A percentile compares a stretch with the other conserved stretches of the same genome.
These are phyloP conservation scores for Kazachstania taianensis DNA, from an alignment of 805 yeast species.

Conservation along the genomic window DNA sequence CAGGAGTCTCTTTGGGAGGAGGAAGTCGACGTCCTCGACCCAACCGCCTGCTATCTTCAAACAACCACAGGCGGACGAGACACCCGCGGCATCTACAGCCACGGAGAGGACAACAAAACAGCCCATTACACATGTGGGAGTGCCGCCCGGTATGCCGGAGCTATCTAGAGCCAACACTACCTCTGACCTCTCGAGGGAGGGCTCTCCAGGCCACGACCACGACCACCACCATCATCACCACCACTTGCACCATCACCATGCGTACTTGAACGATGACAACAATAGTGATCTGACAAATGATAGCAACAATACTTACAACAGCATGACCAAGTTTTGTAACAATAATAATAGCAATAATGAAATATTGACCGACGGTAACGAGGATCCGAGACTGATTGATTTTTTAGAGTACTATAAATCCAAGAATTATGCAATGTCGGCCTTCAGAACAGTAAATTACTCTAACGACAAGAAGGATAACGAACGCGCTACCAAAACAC, in stretches of 20 bases:
- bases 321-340: too few species aligned
- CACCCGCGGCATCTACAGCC: background rate
- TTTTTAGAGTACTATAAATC: constrained; percentile 34
- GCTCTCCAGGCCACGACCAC: background rate
- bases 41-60: background rate
- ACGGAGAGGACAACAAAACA: background rate
- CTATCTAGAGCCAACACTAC: constrained; percentile 17
- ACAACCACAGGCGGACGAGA: background rate
- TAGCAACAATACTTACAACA: constrained; percentile 6
- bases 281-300: constrained; percentile 7
- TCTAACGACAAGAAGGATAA: background rate
- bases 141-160: constrained; percentile 6
- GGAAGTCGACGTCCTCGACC: constrained; percentile 1
- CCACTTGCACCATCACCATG: constrained; percentile 6
- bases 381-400: constrained; percentile 39
- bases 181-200: constrained; percentile 8
- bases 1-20: constrained; percentile 24
- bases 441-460: constrained; percentile 15
- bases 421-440: constrained; percentile 16
- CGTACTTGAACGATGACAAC: background rate
- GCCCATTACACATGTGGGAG: background rate
- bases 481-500: background rate
- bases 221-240: constrained; percentile 8
- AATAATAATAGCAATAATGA: background rate
- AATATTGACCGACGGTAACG: constrained; percentile 9